Conservation (phyloP, 2,329 filamentous ascomycete genomes). For the Aspergillus eucalypticola region DNA sequence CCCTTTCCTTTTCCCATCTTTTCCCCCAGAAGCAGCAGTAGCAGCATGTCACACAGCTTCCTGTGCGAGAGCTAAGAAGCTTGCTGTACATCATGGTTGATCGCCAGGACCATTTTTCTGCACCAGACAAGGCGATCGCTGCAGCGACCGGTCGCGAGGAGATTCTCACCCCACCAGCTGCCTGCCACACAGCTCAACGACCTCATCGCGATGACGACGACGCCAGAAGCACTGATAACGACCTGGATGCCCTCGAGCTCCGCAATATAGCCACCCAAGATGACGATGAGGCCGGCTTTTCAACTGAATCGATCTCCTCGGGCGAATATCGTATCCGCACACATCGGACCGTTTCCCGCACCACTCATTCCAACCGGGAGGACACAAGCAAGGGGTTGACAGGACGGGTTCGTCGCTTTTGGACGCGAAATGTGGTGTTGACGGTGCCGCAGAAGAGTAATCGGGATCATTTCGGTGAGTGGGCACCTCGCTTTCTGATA, state of each 20-base stretch:
- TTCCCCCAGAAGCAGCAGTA: too few relatives aligned
- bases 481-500: not conserved
- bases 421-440: slow-evolving; percentile 59
- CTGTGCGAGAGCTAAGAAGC: not conserved
- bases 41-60: not conserved
- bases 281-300: slow-evolving; percentile 27
- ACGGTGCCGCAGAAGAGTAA: slow-evolving; percentile 43
- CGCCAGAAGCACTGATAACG: not conserved
- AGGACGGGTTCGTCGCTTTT: slow-evolving; percentile 76
- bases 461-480: slow-evolving; percentile 45
- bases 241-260: slow-evolving; percentile 30
- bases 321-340: slow-evolving; percentile 33
- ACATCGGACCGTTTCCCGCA: slow-evolving; percentile 25
- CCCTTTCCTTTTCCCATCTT: not conserved
- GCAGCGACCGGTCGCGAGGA: not conserved
- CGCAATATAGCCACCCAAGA: slow-evolving; percentile 33
- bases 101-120: not conserved
- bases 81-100: not conserved
- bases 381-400: slow-evolving; percentile 49
- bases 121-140: not conserved
- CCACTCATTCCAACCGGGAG: slow-evolving; percentile 16
- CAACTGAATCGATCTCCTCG: slow-evolving; percentile 34
- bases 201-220: not conserved
- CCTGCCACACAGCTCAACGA: not conserved
- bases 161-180: not conserved